These are phyloP conservation scores for Acmispon strigosus DNA, from an alignment of 306 rosid species.

Conservation along the genomic window DNA sequence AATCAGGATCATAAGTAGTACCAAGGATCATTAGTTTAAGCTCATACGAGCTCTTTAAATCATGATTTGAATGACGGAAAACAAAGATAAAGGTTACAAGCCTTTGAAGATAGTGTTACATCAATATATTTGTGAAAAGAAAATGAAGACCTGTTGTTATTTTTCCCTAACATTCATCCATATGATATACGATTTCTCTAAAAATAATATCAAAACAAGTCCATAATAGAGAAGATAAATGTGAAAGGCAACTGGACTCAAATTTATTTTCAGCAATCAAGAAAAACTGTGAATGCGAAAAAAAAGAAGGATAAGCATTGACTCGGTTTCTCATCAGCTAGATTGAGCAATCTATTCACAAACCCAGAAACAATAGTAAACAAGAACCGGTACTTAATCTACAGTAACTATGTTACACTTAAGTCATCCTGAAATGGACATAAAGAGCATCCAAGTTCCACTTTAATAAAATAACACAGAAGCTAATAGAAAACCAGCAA, in stretches of 20 bases:
- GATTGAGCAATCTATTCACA: constrained; percentile 54
- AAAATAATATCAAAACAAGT: too few species aligned
- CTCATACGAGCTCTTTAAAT: too few species aligned
- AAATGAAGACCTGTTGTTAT: too few species aligned
- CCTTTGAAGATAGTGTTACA: too few species aligned
- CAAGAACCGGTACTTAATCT: constrained; percentile 9
- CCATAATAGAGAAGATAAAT: neutral
- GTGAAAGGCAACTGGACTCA: neutral
- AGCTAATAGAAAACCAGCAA: too few species aligned
- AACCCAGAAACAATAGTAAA: constrained; percentile 19
- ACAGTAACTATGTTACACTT: constrained; percentile 22
- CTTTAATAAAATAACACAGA: constrained; percentile 28
- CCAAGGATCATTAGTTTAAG: too few species aligned
- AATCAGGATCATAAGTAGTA: too few species aligned
- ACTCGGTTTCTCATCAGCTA: constrained; percentile 29
- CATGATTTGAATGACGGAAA: too few species aligned
- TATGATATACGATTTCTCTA: too few species aligned
- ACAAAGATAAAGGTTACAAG: too few species aligned
- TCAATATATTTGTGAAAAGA: too few species aligned
- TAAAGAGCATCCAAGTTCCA: constrained; percentile 37
- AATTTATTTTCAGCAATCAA: neutral
- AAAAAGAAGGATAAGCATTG: constrained; percentile 18
- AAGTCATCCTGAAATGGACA: constrained; percentile 39
- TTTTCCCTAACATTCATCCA: too few species aligned
- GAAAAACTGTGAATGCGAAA: neutral